These are phyloP conservation scores for Fusarium redolens DNA, from an alignment of 2,329 filamentous ascomycete species.

Conservation along the genomic window DNA sequence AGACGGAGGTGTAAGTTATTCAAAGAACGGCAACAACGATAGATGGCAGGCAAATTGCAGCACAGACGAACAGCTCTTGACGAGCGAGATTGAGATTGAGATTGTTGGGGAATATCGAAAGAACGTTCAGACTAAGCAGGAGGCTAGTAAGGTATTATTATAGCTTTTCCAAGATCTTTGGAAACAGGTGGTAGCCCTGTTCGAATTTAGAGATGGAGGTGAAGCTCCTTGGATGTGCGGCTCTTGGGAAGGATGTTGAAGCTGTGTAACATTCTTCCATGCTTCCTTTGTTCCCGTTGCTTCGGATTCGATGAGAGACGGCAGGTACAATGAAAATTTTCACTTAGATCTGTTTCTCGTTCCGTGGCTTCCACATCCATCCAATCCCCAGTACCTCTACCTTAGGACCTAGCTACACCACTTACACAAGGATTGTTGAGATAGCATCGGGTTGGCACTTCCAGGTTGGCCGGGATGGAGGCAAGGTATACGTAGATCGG, in stretches of 20 bases:
- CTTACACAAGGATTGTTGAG: conserved; percentile 16
- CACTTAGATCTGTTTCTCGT: conserved; percentile 1
- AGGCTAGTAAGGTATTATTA: conserved; percentile 17
- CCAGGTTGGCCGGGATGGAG: background rate
- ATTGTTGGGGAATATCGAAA: conserved; percentile 2
- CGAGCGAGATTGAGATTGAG: conserved; percentile 3
- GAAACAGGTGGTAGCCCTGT: background rate
- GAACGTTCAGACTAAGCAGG: conserved; percentile 11
- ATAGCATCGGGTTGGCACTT: conserved; percentile 1
- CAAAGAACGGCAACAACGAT: background rate
- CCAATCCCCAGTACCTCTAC: background rate
- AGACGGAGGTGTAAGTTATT: background rate
- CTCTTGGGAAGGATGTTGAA: conserved; percentile 1
- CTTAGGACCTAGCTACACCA: conserved; percentile 1
- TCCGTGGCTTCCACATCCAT: background rate
- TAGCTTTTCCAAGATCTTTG: conserved; percentile 6
- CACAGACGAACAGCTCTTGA: conserved; percentile 8
- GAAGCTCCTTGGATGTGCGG: conserved; percentile 3
- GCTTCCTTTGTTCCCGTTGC: background rate
- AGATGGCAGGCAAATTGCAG: conserved; percentile 10
- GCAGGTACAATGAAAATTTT: background rate
- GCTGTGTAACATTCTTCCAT: background rate
- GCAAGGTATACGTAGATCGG: conserved; percentile 16
- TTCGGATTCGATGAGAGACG: background rate
- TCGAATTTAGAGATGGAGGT: background rate